These are phyloP conservation scores for Penicillium oxalicum DNA, from an alignment of 2,329 filamentous ascomycete genomes.

Conservation along the genomic window DNA sequence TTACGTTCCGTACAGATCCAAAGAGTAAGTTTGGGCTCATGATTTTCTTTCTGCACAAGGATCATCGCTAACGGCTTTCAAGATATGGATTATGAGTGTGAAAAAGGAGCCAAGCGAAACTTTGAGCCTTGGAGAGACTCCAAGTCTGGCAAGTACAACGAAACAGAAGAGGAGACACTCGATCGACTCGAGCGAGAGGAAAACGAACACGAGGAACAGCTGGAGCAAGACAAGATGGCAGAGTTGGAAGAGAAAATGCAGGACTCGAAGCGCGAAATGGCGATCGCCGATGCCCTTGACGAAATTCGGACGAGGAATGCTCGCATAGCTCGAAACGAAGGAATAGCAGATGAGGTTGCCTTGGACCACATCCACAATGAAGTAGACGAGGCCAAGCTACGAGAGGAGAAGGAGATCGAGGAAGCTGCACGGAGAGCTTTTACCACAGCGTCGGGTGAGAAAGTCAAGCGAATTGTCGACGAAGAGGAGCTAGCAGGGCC, in stretches of 20 bases:
- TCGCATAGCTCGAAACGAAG: conserved; percentile 69
- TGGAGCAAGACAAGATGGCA: conserved; percentile 86
- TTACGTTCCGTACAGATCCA: conserved; percentile 90
- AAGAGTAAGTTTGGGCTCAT: conserved; percentile 52
- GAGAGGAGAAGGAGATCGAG: conserved; percentile 73
- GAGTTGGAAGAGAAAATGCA: conserved; percentile 89
- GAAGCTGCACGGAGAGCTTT: conserved; percentile 78
- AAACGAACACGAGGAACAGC: conserved; percentile 55
- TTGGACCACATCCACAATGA: conserved; percentile 53
- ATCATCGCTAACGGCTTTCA: not conserved
- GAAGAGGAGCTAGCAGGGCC: conserved; percentile 34
- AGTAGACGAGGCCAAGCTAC: conserved; percentile 53
- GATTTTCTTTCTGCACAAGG: not conserved
- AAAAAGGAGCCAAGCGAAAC: conserved; percentile 82
- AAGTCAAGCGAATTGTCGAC: conserved; percentile 49
- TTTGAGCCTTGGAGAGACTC: conserved; percentile 83
- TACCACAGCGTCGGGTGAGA: conserved; percentile 53
- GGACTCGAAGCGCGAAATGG: conserved; percentile 93
- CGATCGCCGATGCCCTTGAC: conserved; percentile 88
- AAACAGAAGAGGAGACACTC: conserved; percentile 81
- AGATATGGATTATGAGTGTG: conserved; percentile 71
- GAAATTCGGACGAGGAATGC: conserved; percentile 92
- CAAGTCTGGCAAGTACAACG: conserved; percentile 53
- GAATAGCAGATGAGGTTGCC: conserved; percentile 54
- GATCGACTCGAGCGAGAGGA: conserved; percentile 77